A percentile compares a stretch with the other conserved stretches of the same genome.
These are phyloP conservation scores for Saccharomycopsis fermentans DNA, from an alignment of 805 yeast species.

Conservation along the genomic window DNA sequence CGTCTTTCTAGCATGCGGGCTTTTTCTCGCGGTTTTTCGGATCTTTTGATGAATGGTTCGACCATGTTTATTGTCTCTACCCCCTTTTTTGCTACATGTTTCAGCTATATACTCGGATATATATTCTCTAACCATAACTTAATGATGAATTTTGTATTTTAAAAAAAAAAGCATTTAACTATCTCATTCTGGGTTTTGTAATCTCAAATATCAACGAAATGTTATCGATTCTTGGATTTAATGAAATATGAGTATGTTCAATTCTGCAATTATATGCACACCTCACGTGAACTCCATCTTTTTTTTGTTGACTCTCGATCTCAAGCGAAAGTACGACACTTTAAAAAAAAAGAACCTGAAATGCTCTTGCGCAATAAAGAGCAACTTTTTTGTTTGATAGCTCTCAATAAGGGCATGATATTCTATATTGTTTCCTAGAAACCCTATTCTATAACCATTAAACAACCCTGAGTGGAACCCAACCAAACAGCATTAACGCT, in stretches of 20 bases:
- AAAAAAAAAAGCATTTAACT: neutral
- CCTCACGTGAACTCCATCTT: neutral
- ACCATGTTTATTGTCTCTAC: neutral
- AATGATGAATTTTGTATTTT: conserved; percentile 1
- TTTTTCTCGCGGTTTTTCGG: neutral
- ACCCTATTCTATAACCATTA: neutral
- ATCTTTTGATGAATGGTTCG: neutral
- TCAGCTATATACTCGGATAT: neutral
- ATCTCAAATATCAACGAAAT: no score
- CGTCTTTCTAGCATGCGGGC: neutral
- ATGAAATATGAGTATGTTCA: no score
- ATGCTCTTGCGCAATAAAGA: neutral
- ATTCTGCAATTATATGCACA: neutral
- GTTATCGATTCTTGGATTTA: no score
- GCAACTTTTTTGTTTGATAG: neutral
- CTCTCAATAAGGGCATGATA: neutral
- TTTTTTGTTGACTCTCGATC: neutral
- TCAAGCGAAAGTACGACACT: no score
- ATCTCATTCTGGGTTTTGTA: neutral
- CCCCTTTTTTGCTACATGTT: neutral
- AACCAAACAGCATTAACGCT: neutral
- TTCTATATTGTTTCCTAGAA: neutral
- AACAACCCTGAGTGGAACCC: no score
- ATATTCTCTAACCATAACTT: neutral
- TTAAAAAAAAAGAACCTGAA: neutral